Evolutionary conservation across 129 eudicot species (phyloP), one percentile per base, ranked within the genome.

Genomic region (Artemisia annua): DNA sequence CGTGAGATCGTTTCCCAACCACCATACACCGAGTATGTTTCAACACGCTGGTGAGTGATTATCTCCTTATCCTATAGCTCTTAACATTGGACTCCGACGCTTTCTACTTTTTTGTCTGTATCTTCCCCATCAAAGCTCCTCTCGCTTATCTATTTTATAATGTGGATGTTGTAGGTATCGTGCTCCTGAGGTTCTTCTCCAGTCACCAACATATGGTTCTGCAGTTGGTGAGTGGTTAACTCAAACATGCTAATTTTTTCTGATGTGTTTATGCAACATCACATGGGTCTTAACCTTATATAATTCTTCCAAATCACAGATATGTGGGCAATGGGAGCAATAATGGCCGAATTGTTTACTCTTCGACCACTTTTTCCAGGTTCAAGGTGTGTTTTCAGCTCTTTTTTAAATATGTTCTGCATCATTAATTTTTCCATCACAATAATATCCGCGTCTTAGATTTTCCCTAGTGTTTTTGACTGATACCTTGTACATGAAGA

Each of bases 291-390:
- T 16, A 46, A 9, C 16, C 60, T 49, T 15, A 53, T 71, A 49
- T 67, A 20, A 54, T 2, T 16, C 51, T 60, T 16, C n/a, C 32
- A n/a, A n/a, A 22, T 49, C 32, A 62, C 83, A 94, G 99, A 94
- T 83, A 90, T 94, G 99, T 94, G 99, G 99, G 99, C 96, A 44
- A 93, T 93, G 98, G 98, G 98, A 74, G 98, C 98, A 35, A 89
- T 93, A 48, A 89, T 93, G 90, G 91, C 98, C 74, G 98, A 93
- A 60, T 44, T 93, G 67, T 82, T 94, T 67, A 87, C 88, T 70
- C 93, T 94, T 18, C 88, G 93, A 32, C 99, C 99, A 46, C 93
- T 94, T 46, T 94, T 94, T 64, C 99, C 99, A 3, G 99, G 99
- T 67, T 86, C 95, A 84, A 90, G 98, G 97, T 90, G 75, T 19